Evolutionary conservation across 2,329 filamentous ascomycete genomes (phyloP).

Genomic region (Aureobasidium lini): DNA sequence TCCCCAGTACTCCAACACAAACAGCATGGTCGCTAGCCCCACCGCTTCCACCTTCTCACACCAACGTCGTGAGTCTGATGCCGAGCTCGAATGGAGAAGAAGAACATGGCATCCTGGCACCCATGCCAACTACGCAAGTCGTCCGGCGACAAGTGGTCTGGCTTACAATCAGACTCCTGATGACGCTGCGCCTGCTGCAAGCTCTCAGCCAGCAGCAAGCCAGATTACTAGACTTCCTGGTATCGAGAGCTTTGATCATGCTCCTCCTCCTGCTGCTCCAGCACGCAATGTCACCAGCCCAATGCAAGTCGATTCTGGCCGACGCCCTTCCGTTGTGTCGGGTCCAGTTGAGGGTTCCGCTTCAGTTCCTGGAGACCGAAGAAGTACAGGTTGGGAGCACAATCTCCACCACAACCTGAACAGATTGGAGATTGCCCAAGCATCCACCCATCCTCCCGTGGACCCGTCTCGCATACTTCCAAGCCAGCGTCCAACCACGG

Average conservation of each 20-base stretch:
- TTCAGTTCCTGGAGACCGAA: slow-evolving; percentile 38
- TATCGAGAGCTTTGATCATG: slow-evolving; percentile 83
- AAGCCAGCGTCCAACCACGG: slow-evolving; percentile 15
- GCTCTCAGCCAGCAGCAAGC: slow-evolving; percentile 45
- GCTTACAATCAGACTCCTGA: slow-evolving; percentile 68
- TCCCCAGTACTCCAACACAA: slow-evolving; percentile 48
- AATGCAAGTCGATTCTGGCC: slow-evolving; percentile 62
- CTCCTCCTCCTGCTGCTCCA: slow-evolving; percentile 54
- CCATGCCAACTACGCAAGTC: slow-evolving; percentile 49
- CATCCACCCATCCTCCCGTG: slow-evolving; percentile 26
- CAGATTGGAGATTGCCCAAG: slow-evolving; percentile 54
- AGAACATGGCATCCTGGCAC: slow-evolving; percentile 88
- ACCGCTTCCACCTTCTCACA: slow-evolving; percentile 56
- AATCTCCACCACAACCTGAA: slow-evolving; percentile 59
- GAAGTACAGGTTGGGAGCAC: slow-evolving; percentile 56
- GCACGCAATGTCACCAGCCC: slow-evolving; percentile 61
- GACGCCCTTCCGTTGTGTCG: slow-evolving; percentile 32
- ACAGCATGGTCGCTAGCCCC: slow-evolving; percentile 59
- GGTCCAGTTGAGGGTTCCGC: slow-evolving; percentile 18
- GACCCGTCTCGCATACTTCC: background rate
- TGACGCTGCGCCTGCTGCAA: slow-evolving; percentile 49
- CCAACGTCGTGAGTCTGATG: slow-evolving; percentile 58
- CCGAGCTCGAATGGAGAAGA: slow-evolving; percentile 71
- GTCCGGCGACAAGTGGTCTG: slow-evolving; percentile 63
- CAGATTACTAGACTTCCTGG: slow-evolving; percentile 70